Base-by-base conservation (phyloP, 331 rosid species). In the Quercus tomentella region DNA sequence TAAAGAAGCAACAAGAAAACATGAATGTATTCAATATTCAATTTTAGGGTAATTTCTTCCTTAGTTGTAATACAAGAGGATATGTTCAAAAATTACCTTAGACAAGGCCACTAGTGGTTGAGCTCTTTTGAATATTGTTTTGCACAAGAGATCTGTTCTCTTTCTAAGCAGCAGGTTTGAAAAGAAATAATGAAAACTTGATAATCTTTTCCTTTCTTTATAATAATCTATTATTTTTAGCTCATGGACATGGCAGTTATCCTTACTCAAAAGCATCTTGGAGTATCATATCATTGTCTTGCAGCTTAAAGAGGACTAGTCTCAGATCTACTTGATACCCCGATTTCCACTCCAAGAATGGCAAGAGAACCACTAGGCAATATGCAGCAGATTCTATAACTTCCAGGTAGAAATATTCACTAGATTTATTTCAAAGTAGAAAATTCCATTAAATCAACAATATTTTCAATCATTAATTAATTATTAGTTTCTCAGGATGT, bases 261-360 rank as follows among this genome's bases (percentile, higher is more conserved):
- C 43, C 26, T 63, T 28, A 15, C 8, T 26, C 22, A 30, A 63
- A 63, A 26, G 70, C 70, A 63, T 63, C 70, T 28, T 66, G 51
- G 49, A 20, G 23, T 17, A 66, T 66, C 16, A 30, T 66, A 73
- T 14, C 45, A 21, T n/a, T 65, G 15, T 12, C 55, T 75, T 12
- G 14, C 83, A 66, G 79, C 79, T 25, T 28, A 74, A 67, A 66
- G 76, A 74, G 56, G n/a, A 61, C 45, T 67, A n/a, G 78, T 70
- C 11, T 70, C 70, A 56, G 83, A 73, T 73, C 78, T 45, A 51
- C 12, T 80, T 74, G 78, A 56, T 73, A 67, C 37, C 21, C 23
- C 74, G 73, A 73, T 79, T 74, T 80, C 79, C 72, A 80, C 45
- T 16, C 6, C 5, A 20, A n/a, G 49, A 33, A 43, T 66, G 33